Evolutionary conservation across 1,284 basidiomycete genomes (phyloP).

Genomic region (Rhodofomes roseus): DNA sequence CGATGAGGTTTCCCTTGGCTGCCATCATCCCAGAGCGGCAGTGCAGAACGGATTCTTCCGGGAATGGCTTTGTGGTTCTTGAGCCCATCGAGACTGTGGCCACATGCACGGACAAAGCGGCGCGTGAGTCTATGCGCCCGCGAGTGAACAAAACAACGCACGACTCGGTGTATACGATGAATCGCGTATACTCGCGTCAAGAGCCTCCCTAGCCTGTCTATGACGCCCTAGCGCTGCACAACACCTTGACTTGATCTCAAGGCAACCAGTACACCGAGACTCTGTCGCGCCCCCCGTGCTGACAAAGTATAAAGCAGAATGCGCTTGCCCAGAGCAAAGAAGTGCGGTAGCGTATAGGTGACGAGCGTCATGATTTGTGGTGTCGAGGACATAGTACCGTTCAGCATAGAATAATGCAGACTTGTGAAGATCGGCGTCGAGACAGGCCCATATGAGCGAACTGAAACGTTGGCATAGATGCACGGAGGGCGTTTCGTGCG

Average conservation of each 20-base stretch:
- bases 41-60: conserved; percentile 61
- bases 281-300: conserved; percentile 44
- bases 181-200: conserved; percentile 58
- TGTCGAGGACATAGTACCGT: conserved; percentile 67
- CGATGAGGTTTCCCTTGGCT: conserved; percentile 69
- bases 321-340: conserved; percentile 68
- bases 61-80: conserved; percentile 50
- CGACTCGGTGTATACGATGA: conserved; percentile 48
- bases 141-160: conserved; percentile 30
- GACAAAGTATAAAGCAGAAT: conserved; percentile 74
- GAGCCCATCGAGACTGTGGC: conserved; percentile 46
- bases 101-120: conserved; percentile 11
- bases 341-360: conserved; percentile 82
- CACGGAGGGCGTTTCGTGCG: conserved; percentile 46
- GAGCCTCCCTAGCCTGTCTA: conserved; percentile 65
- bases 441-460: conserved; percentile 69
- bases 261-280: conserved; percentile 68
- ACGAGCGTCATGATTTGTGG: conserved; percentile 73
- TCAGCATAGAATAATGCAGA: conserved; percentile 83
- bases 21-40: conserved; percentile 72
- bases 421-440: conserved; percentile 71
- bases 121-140: conserved; percentile 14
- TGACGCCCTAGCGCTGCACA: conserved; percentile 70
- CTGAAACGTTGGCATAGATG: conserved; percentile 64
- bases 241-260: conserved; percentile 77